A percentile compares a stretch with the other conserved stretches of the same genome.
phyloP scores from a whole-genome alignment of 495 filamentous ascomycete species.

The Penicillium argentinense region DNA sequence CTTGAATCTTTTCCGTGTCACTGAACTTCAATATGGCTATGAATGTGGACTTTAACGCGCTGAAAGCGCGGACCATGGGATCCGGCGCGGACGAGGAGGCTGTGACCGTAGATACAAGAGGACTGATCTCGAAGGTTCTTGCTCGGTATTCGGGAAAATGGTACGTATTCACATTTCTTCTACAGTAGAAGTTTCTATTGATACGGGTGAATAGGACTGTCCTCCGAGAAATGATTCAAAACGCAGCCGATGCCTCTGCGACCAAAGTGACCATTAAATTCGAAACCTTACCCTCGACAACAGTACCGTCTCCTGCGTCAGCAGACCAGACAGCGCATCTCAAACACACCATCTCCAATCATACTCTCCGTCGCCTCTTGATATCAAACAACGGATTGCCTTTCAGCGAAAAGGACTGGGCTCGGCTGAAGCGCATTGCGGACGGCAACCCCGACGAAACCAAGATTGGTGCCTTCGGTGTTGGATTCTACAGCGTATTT shows the following conservation, averaged over 20 bases:
- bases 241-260: slow-evolving; percentile 93
- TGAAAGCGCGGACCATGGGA: slow-evolving; percentile 82
- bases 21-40: slow-evolving; percentile 46
- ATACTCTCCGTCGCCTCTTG: slow-evolving; percentile 77
- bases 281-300: slow-evolving; percentile 80
- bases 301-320: slow-evolving; percentile 66
- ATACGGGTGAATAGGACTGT: slow-evolving; percentile 43
- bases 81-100: slow-evolving; percentile 90
- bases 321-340: slow-evolving; percentile 67
- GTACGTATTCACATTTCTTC: slow-evolving; percentile 28
- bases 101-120: slow-evolving; percentile 97
- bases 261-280: slow-evolving; percentile 86
- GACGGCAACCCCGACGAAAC: slow-evolving; percentile 98
- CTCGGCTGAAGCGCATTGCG: slow-evolving; percentile 89
- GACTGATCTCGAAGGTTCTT: slow-evolving; percentile 95
- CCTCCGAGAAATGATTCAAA: slow-evolving; percentile 93
- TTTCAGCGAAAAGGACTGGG: slow-evolving; percentile 89
- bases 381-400: slow-evolving; percentile 87
- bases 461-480: slow-evolving; percentile 98
- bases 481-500: slow-evolving; percentile 98
- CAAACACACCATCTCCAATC: slow-evolving; percentile 78
- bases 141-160: slow-evolving; percentile 95
- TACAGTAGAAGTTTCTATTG: slow-evolving; percentile 6
- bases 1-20: neutral
- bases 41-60: slow-evolving; percentile 72